Conservation (phyloP, 495 filamentous ascomycete genomes). For the Aspergillus sparsus region DNA sequence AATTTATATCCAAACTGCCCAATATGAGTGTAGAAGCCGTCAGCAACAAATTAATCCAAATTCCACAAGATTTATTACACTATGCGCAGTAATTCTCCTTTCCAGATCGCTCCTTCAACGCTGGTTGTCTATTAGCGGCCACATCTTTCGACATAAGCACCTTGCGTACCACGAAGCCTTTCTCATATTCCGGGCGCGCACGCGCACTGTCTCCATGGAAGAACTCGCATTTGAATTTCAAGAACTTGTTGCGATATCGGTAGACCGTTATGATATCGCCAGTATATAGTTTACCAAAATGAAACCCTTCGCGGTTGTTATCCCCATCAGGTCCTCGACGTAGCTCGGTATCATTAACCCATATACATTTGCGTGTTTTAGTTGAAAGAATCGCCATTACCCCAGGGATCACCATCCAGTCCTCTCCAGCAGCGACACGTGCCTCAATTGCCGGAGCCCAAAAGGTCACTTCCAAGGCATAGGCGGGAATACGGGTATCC, state of each 20-base stretch:
- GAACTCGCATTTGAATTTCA: slow-evolving; percentile 57
- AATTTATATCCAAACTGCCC: slow-evolving; percentile 13
- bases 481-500: slow-evolving; percentile 75
- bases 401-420: slow-evolving; percentile 56
- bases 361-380: slow-evolving; percentile 67
- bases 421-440: slow-evolving; percentile 52
- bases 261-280: slow-evolving; percentile 73
- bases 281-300: slow-evolving; percentile 68
- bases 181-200: slow-evolving; percentile 43
- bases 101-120: slow-evolving; percentile 23
- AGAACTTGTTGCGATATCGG: slow-evolving; percentile 41
- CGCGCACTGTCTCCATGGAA: slow-evolving; percentile 53
- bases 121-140: slow-evolving; percentile 33
- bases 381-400: slow-evolving; percentile 70
- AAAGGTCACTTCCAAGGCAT: slow-evolving; percentile 75
- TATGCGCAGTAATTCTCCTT: slow-evolving; percentile 14
- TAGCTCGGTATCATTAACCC: slow-evolving; percentile 66
- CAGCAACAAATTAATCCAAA: neutral
- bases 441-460: slow-evolving; percentile 65
- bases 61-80: neutral
- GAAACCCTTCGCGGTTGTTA: slow-evolving; percentile 48
- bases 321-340: slow-evolving; percentile 45
- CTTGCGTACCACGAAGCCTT: slow-evolving; percentile 42
- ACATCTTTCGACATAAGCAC: slow-evolving; percentile 34
- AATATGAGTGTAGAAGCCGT: slow-evolving; percentile 5